phyloP scores from a whole-genome alignment of 306 rosid species.

The Spatholobus suberectus region DNA sequence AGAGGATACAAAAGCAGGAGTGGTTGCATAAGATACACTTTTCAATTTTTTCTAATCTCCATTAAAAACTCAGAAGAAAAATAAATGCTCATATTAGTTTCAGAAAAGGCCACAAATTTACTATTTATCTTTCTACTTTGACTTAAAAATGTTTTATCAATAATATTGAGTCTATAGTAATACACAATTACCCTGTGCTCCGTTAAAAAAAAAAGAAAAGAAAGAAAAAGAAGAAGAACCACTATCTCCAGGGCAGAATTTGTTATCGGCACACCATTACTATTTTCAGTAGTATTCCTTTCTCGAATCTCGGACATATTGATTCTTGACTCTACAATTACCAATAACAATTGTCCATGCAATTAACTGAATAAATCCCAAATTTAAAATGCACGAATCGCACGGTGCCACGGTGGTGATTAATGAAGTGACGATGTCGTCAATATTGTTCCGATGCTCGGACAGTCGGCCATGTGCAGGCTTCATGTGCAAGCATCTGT shows the following conservation, averaged over 20 bases:
- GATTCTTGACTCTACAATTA: background rate
- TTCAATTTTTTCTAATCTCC: background rate
- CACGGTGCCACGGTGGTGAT: conserved; percentile 6
- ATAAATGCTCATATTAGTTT: background rate
- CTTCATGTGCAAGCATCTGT: conserved; percentile 53
- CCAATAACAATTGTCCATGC: background rate
- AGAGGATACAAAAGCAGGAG: background rate
- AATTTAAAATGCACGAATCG: background rate
- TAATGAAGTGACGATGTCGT: conserved; percentile 28
- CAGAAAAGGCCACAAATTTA: background rate
- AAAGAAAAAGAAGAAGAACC: background rate
- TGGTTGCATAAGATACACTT: background rate
- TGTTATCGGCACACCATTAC: background rate
- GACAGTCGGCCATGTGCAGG: conserved; percentile 44
- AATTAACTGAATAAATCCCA: background rate
- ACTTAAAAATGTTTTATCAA: background rate
- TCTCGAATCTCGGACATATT: background rate
- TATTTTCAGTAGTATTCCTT: background rate
- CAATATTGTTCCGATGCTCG: conserved; percentile 32
- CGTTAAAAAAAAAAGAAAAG: too few species aligned
- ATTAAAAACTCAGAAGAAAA: background rate
- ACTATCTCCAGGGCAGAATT: background rate
- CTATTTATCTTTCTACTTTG: background rate
- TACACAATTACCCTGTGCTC: too few species aligned
- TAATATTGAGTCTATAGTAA: too few species aligned